Conservation (phyloP, 2,329 filamentous ascomycete species). For the Daldinia sp. region DNA sequence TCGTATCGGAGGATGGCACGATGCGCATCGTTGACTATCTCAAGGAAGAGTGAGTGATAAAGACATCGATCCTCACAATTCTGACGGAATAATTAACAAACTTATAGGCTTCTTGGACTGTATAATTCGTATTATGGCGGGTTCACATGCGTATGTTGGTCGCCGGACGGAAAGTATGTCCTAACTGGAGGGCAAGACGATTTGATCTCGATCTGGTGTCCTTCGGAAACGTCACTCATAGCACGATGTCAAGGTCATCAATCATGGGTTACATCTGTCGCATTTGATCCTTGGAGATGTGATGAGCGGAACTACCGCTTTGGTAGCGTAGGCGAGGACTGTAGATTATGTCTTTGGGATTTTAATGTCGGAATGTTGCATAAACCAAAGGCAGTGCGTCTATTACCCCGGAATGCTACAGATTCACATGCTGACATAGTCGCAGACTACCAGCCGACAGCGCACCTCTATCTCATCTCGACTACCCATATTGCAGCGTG, state of each 20-base stretch:
- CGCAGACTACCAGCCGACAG: constrained; percentile 63
- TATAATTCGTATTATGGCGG: constrained; percentile 95
- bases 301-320: constrained; percentile 96
- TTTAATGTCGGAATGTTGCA: constrained; percentile 97
- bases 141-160: constrained; percentile 94
- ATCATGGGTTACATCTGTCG: constrained; percentile 92
- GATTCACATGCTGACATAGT: constrained; percentile 4
- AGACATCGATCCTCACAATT: not conserved
- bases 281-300: constrained; percentile 96
- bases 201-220: constrained; percentile 93
- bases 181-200: constrained; percentile 96
- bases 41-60: constrained; percentile 75
- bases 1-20: constrained; percentile 90
- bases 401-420: constrained; percentile 31
- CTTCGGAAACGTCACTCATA: constrained; percentile 82
- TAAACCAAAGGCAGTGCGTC: constrained; percentile 81
- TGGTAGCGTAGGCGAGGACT: constrained; percentile 94
- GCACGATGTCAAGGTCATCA: constrained; percentile 94
- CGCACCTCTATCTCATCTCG: constrained; percentile 63
- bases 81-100: constrained; percentile 10
- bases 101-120: constrained; percentile 77
- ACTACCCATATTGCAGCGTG: constrained; percentile 59
- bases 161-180: constrained; percentile 94
- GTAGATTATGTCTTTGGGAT: constrained; percentile 91
- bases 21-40: constrained; percentile 91